Evolutionary conservation across 495 filamentous ascomycete genomes (phyloP).

Genomic region (Astrocystis sublimbata): DNA sequence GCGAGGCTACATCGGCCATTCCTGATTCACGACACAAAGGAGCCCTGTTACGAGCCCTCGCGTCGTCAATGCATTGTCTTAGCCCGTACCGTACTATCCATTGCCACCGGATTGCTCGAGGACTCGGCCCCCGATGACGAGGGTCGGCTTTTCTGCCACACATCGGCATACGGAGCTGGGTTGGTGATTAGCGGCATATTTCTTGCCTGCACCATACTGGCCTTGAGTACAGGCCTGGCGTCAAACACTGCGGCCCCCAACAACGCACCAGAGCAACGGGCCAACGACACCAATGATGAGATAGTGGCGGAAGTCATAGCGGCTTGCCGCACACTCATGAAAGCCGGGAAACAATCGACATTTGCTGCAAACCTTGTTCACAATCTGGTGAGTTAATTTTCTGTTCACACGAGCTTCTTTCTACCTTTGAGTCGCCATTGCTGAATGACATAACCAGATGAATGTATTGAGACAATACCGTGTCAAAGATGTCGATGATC

Average conservation of each 20-base stretch:
- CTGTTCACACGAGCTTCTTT: background rate
- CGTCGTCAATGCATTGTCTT: slow-evolving; percentile 13
- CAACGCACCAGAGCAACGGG: too few species aligned
- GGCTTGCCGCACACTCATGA: slow-evolving; percentile 12
- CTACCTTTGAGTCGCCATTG: background rate
- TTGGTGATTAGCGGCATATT: slow-evolving; percentile 17
- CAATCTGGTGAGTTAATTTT: background rate
- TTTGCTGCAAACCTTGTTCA: slow-evolving; percentile 14
- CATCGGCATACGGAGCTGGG: slow-evolving; percentile 8
- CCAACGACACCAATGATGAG: background rate
- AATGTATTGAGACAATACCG: slow-evolving; percentile 12
- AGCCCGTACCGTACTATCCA: slow-evolving; percentile 12
- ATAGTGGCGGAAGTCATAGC: background rate
- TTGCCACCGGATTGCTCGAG: slow-evolving; percentile 1
- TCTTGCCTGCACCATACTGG: slow-evolving; percentile 13
- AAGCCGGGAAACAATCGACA: slow-evolving; percentile 8
- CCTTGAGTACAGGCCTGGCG: background rate
- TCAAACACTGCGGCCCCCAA: background rate
- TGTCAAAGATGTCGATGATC: slow-evolving; percentile 1
- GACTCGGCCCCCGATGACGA: background rate
- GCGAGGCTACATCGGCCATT: slow-evolving; percentile 31
- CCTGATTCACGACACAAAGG: slow-evolving; percentile 17
- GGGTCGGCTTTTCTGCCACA: background rate
- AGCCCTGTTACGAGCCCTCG: slow-evolving; percentile 5
- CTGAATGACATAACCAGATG: slow-evolving; percentile 1